Base-by-base conservation (phyloP, 2,329 filamentous ascomycete genomes). In the Pseudonectria foliicola region DNA sequence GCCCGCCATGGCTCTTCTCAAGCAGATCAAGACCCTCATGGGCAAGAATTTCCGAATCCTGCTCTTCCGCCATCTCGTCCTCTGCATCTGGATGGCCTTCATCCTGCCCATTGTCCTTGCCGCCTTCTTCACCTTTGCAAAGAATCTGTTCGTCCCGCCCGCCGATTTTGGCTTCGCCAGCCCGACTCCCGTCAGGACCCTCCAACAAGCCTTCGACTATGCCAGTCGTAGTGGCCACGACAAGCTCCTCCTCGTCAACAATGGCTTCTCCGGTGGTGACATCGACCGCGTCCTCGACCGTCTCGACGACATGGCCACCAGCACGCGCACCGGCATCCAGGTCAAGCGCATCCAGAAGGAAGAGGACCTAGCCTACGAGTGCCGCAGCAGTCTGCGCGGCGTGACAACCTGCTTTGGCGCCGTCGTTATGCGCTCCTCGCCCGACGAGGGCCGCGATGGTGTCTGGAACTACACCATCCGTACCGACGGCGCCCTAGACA, bases 391-490 rank as follows among this genome's bases (percentile, higher is more conserved):
- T 26, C 61, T 85, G 33, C 66, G 76, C 25, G 84, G 84, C 13
- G 78, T 83, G 2, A 82, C 82, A 10, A 64, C 60, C 1, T 92
- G 85, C 57, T 88, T 81, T 53, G 82, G 75, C 13, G 86, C 82
- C 7, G 73, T 83, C 2, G 75, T 82, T 4, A 90, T 93, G 62
- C 68, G 77, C 35, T 81, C 81, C 1, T 93, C 85, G 5, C 85
- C 87, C 0, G 70, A 61, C 2, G 80, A 92, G 61, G 85, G 85
- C 8, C 43, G 56, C 1, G 72, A 70, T 6, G 72, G 73, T 2
- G 60, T 74, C 29, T 95, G 89, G 89, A 93, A 92, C 60, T 95
- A 95, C 54, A 89, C 85, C 0, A 68, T 95, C 16, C 71, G 85
- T 37, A 79, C 79, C 3, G 89, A 95, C 54, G 81, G 81, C 25